These are phyloP conservation scores for Ormosia semicastrata DNA, from an alignment of 306 rosid species.

Conservation along the genomic window DNA sequence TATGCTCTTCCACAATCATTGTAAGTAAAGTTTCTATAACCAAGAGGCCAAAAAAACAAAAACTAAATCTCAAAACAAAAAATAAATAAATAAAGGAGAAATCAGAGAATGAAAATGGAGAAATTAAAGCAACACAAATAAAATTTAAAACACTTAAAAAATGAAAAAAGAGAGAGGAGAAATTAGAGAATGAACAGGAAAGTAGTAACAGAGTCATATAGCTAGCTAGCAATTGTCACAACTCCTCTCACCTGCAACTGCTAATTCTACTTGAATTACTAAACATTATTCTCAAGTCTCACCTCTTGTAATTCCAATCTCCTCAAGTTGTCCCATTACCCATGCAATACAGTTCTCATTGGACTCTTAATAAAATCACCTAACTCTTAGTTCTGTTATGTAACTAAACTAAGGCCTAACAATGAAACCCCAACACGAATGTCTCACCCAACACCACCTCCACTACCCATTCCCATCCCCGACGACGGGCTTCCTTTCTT, in stretches of 20 bases:
- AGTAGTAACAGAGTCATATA: constrained; percentile 2
- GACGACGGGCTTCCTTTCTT: constrained; percentile 35
- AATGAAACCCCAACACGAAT: constrained; percentile 18
- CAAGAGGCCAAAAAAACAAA: too few species aligned
- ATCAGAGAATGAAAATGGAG: too few species aligned
- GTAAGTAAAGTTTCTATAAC: too few species aligned
- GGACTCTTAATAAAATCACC: constrained; percentile 25
- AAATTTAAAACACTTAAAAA: too few species aligned
- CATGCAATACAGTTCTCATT: constrained; percentile 10
- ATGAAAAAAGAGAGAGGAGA: too few species aligned
- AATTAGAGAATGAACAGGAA: not conserved
- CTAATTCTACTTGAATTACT: too few species aligned
- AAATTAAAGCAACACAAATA: too few species aligned
- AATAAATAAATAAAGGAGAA: too few species aligned
- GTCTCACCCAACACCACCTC: constrained; percentile 14
- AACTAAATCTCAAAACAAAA: too few species aligned
- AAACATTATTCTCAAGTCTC: too few species aligned
- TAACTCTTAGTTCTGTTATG: not conserved
- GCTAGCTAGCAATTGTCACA: constrained; percentile 9
- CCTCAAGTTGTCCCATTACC: not conserved
- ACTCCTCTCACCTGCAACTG: constrained; percentile 11
- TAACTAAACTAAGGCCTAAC: too few species aligned
- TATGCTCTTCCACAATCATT: too few species aligned
- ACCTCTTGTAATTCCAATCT: not conserved
- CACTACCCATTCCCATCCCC: constrained; percentile 9